A percentile compares a stretch with the other conserved stretches of the same genome.
Evolutionary conservation across 2,329 filamentous ascomycete genomes (phyloP).

Genomic region (Rhexocercosporidium sp.): DNA sequence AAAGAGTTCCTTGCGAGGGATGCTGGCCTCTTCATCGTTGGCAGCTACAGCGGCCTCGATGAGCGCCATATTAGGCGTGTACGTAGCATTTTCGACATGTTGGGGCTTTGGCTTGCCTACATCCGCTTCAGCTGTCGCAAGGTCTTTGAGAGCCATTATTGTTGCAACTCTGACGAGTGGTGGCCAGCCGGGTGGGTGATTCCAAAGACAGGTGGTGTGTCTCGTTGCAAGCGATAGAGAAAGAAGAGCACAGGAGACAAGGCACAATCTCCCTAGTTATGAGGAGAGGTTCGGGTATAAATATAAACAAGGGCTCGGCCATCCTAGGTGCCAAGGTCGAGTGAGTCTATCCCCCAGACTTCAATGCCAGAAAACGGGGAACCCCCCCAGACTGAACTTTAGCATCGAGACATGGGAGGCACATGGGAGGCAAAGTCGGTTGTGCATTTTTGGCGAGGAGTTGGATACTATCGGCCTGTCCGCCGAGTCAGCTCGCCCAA

Average conservation of each 20-base stretch:
- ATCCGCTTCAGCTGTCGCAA: background rate
- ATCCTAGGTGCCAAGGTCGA: background rate
- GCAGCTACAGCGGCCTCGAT: slow-evolving; percentile 16
- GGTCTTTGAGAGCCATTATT: background rate
- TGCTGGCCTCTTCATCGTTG: slow-evolving; percentile 1
- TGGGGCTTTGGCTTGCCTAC: background rate
- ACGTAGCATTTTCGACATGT: background rate
- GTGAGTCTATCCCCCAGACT: background rate
- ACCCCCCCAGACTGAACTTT: background rate
- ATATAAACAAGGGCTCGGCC: background rate
- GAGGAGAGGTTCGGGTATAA: background rate
- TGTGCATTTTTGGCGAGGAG: background rate
- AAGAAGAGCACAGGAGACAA: background rate
- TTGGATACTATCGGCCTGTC: background rate
- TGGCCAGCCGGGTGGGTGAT: background rate
- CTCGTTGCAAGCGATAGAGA: background rate
- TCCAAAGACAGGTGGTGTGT: background rate
- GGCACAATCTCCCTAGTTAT: background rate
- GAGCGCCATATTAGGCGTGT: background rate
- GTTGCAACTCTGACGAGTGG: background rate
- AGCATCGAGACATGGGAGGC: background rate
- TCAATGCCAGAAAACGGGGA: background rate
- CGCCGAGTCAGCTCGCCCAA: background rate
- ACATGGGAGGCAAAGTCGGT: background rate
- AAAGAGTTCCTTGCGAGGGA: slow-evolving; percentile 15